Percentiles rank a stretch among this genome's conserved stretches.
These are phyloP conservation scores for Thelephora terrestris DNA, from an alignment of 1,284 basidiomycete species.

Conservation along the genomic window DNA sequence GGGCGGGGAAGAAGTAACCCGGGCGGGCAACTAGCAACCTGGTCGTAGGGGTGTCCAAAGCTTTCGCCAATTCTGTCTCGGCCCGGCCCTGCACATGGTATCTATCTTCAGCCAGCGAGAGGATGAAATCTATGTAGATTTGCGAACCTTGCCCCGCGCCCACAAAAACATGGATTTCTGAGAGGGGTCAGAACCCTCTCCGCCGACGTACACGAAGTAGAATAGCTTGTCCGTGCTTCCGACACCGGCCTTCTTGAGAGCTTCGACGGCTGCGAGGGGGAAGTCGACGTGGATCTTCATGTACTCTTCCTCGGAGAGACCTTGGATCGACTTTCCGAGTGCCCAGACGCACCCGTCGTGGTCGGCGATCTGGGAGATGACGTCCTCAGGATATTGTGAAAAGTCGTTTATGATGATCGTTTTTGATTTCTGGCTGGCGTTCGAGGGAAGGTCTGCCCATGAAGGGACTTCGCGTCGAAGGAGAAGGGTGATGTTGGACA, in stretches of 20 bases:
- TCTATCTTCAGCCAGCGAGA: not conserved
- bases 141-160: constrained; percentile 24
- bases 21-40: constrained; percentile 20
- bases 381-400: constrained; percentile 22
- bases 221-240: constrained; percentile 21
- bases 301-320: constrained; percentile 28
- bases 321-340: constrained; percentile 22
- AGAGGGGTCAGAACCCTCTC: constrained; percentile 22
- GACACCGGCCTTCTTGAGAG: constrained; percentile 21
- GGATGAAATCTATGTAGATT: not conserved
- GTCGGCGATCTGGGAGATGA: constrained; percentile 21
- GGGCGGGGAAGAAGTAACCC: constrained; percentile 24
- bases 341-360: constrained; percentile 34
- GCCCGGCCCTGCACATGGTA: constrained; percentile 18
- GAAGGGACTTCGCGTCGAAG: constrained; percentile 22
- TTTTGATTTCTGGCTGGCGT: constrained; percentile 21
- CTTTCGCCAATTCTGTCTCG: constrained; percentile 17
- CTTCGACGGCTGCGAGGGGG: constrained; percentile 22
- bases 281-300: constrained; percentile 28
- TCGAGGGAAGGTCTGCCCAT: constrained; percentile 23
- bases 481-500: constrained; percentile 27
- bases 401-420: constrained; percentile 27
- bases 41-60: constrained; percentile 10
- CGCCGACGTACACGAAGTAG: constrained; percentile 27
- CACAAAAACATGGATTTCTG: constrained; percentile 22